phyloP scores from a whole-genome alignment of 176 grass and related monocot species.

The Carex kokanica region DNA sequence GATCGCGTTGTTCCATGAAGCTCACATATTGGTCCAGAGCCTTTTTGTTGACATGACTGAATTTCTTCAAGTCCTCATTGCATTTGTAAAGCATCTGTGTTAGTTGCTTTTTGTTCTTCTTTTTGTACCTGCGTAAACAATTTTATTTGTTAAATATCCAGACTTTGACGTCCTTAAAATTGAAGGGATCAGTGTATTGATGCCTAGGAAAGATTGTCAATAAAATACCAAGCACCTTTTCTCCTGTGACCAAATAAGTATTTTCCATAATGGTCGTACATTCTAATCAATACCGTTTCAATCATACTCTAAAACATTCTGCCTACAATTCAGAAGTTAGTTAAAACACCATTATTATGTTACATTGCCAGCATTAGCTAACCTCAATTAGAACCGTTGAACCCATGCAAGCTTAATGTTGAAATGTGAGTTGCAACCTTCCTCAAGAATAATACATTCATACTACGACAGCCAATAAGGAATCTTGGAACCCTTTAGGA shows the following conservation, averaged over 20 bases:
- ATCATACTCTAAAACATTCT: neutral
- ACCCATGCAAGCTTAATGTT: neutral
- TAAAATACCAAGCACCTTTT: neutral
- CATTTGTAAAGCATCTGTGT: conserved; percentile 86
- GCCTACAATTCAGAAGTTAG: neutral
- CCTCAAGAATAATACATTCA: neutral
- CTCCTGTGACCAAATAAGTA: neutral
- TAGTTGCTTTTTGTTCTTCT: conserved; percentile 92
- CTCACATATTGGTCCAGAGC: conserved; percentile 99
- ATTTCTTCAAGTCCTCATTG: conserved; percentile 86
- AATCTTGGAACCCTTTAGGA: neutral
- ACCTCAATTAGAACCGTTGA: neutral
- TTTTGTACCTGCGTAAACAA: conserved; percentile 61
- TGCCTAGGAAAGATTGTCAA: neutral
- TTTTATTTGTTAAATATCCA: neutral
- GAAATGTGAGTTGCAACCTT: neutral
- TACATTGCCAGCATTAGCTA: neutral
- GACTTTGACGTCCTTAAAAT: neutral
- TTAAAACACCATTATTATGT: neutral
- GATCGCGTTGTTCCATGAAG: conserved; percentile 96
- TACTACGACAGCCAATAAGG: neutral
- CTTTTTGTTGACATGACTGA: conserved; percentile 99
- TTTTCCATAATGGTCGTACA: neutral
- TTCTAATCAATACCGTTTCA: neutral
- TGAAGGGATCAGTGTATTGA: conserved; percentile 6